A percentile compares a stretch with the other conserved stretches of the same genome.
phyloP scores from a whole-genome alignment of 345 rosid genomes.

The Citropsis articulata region DNA sequence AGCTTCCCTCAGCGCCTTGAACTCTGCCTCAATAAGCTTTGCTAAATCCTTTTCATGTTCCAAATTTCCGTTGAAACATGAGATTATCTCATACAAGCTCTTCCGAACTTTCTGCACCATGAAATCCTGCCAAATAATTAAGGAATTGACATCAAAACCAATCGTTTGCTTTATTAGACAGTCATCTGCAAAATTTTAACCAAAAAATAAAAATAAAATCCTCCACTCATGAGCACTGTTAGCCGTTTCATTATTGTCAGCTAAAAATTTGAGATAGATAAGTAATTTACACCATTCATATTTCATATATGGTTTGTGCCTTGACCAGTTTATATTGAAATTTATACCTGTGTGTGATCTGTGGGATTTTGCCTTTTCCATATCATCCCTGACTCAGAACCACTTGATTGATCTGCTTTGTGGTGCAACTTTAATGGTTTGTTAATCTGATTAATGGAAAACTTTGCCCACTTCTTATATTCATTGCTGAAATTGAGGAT shows the following conservation, averaged over 20 bases:
- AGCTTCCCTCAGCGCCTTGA: slow-evolving; percentile 36
- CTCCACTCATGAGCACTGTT: too few relatives aligned
- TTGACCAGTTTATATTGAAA: not conserved
- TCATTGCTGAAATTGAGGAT: slow-evolving; percentile 53
- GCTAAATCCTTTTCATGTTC: slow-evolving; percentile 33
- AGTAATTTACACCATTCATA: not conserved
- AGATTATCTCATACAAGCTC: slow-evolving; percentile 41
- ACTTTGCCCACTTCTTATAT: slow-evolving; percentile 68
- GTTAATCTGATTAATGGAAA: slow-evolving; percentile 16
- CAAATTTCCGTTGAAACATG: slow-evolving; percentile 33
- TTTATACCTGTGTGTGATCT: slow-evolving; percentile 77
- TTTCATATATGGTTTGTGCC: not conserved
- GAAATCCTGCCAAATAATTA: slow-evolving; percentile 43
- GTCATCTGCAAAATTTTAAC: not conserved
- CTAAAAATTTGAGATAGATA: not conserved
- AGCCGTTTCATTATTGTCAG: too few relatives aligned
- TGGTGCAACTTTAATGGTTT: slow-evolving; percentile 11
- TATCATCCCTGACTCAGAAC: slow-evolving; percentile 19
- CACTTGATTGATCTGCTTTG: slow-evolving; percentile 21
- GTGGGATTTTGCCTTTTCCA: slow-evolving; percentile 46
- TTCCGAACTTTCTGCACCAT: slow-evolving; percentile 58
- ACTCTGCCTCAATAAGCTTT: slow-evolving; percentile 46
- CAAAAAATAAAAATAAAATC: too few relatives aligned
- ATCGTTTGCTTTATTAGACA: not conserved
- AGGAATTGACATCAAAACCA: not conserved